A percentile compares a stretch with the other conserved stretches of the same genome.
Evolutionary conservation across 2,329 filamentous ascomycete genomes (phyloP).

Genomic region (Fusarium multiceps): DNA sequence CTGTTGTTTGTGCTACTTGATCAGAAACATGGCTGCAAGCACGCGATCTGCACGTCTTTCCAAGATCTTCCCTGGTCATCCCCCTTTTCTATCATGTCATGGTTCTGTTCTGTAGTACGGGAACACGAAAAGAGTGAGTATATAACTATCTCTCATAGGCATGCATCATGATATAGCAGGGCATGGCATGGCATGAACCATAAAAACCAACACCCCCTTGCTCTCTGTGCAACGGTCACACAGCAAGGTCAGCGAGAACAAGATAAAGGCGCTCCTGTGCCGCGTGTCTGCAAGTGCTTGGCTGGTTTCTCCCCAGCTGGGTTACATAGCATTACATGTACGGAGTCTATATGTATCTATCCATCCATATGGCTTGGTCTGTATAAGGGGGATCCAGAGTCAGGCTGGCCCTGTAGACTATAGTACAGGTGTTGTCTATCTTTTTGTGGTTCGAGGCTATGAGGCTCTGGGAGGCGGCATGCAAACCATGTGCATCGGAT

Average conservation of each 20-base stretch:
- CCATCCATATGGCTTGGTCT: slow-evolving; percentile 20
- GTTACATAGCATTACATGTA: slow-evolving; percentile 23
- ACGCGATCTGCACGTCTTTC: slow-evolving; percentile 45
- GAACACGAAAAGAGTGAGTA: neutral
- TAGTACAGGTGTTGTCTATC: too few relatives aligned
- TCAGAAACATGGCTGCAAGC: slow-evolving; percentile 49
- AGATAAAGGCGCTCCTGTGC: slow-evolving; percentile 27
- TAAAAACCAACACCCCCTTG: slow-evolving; percentile 1
- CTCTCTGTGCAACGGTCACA: slow-evolving; percentile 26
- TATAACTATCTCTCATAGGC: neutral
- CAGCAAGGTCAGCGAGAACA: slow-evolving; percentile 14
- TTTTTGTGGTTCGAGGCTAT: neutral
- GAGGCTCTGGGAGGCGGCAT: slow-evolving; percentile 25
- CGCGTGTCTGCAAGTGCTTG: slow-evolving; percentile 45
- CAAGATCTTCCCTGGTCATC: slow-evolving; percentile 41
- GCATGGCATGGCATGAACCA: neutral
- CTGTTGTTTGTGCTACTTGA: slow-evolving; percentile 42
- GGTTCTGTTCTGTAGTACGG: slow-evolving; percentile 7
- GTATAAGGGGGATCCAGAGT: neutral
- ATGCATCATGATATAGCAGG: neutral
- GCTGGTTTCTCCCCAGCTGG: slow-evolving; percentile 14
- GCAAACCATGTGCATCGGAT: slow-evolving; percentile 26
- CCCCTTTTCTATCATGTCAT: neutral
- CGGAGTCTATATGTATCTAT: slow-evolving; percentile 16
- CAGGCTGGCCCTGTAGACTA: neutral